Percentiles rank a stretch among this genome's conserved stretches.
phyloP scores from a whole-genome alignment of 2,329 filamentous ascomycete genomes.

The Hypoxylon sp. region DNA sequence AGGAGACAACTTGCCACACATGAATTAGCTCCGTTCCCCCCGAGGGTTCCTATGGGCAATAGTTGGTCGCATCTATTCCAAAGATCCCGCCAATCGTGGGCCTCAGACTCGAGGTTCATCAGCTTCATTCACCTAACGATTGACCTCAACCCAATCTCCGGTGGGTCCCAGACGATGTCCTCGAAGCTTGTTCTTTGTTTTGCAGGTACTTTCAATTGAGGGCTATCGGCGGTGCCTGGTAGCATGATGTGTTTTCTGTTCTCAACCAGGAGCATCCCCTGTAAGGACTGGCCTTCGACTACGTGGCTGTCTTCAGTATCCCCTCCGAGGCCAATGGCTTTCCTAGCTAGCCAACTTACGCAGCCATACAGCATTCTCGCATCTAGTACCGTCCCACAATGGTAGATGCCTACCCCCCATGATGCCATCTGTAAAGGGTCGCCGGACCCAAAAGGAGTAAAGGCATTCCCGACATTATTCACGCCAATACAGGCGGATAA shows the following conservation, averaged over 20 bases:
- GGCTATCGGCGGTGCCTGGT: slow-evolving; percentile 33
- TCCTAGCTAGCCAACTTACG: slow-evolving; percentile 56
- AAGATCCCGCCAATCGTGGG: not conserved
- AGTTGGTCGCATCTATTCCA: not conserved
- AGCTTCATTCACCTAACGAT: slow-evolving; percentile 50
- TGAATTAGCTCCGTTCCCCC: not conserved
- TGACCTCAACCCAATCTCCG: slow-evolving; percentile 50
- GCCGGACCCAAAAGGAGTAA: slow-evolving; percentile 77
- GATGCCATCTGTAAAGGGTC: slow-evolving; percentile 76
- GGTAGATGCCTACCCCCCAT: slow-evolving; percentile 76
- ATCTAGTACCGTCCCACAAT: slow-evolving; percentile 73
- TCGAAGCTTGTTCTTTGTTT: slow-evolving; percentile 53
- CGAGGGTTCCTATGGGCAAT: not conserved
- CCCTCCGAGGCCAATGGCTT: slow-evolving; percentile 54
- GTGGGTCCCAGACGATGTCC: slow-evolving; percentile 60
- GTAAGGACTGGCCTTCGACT: slow-evolving; percentile 41
- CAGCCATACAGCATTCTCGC: slow-evolving; percentile 68
- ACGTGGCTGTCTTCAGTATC: slow-evolving; percentile 27
- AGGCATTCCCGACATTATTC: slow-evolving; percentile 82
- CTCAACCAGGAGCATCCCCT: slow-evolving; percentile 51
- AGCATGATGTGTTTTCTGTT: slow-evolving; percentile 49
- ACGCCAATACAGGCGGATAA: slow-evolving; percentile 74
- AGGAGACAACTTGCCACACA: not conserved
- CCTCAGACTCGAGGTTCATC: not conserved
- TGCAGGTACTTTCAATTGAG: slow-evolving; percentile 46